Evolutionary conservation across 140 eudicot genomes (phyloP), one percentile per base, ranked within the genome.

Genomic region (Bidens hawaiensis): DNA sequence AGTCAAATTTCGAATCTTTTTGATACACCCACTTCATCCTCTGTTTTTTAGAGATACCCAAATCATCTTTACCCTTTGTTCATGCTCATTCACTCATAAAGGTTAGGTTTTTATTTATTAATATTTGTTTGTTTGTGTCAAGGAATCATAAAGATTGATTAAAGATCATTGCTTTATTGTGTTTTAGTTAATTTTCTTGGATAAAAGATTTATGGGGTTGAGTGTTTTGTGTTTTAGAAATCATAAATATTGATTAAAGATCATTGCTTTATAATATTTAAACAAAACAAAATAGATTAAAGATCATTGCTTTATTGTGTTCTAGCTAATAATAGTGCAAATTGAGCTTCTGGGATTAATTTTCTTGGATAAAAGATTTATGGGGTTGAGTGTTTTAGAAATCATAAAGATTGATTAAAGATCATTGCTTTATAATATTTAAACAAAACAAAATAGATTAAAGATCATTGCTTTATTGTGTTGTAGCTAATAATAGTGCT

Each of bases 71-170:
- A 36, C 21, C 19, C 14, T 21, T 52, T 16, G 14, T 50, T 60
- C 24, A 21, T 49, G 69, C 76, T 62, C 70, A 62, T 71, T 71
- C 41, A 41, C 33, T 41, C 15, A 31, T 24, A 23, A 55, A 72
- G 66, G 77, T 72, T 64, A 23, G 66, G 1, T 43, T 49, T 38
- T 38, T 38, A 2, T 31, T 5, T 0, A 33, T 11, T 30, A 26
- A 60, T 52, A 51, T 23, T 31, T 72, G 1, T 43, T 8, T 62
- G 23, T 40, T 62, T 41, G 25, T 8, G 31, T 73, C 78, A 23
- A 45, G 78, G 46, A 64, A 33, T 22, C 58, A 31, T 26, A 24
- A 31, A 55, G 27, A 43, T 2, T 19, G 6, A 2, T 42, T 0
- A 42, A 42, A 31, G 38, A 2, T 28, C 36, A 59, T 0, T 45